Base-by-base conservation (phyloP, 1,284 basidiomycete species). In the Malassezia brasiliensis region DNA sequence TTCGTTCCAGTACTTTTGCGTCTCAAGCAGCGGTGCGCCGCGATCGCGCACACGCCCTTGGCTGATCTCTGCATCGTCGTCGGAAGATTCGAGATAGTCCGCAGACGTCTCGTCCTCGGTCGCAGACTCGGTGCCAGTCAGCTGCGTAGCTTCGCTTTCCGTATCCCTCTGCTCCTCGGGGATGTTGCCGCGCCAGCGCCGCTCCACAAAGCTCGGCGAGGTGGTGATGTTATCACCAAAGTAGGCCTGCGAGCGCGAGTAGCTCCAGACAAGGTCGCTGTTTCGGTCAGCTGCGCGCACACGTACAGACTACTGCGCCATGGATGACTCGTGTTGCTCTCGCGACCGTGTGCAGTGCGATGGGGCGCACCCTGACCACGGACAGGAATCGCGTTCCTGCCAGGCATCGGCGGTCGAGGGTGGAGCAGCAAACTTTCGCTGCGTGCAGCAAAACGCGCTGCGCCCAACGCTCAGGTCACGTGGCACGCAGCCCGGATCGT, bases 181-280 rank as follows among this genome's bases (percentile, higher is more conserved):
- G 6, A 45, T 19, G 17, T 36, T 37, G 14, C 70, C 68, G 19
- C 65, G 59, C 71, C 71, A 74, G 28, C 59, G 65, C 4, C 64
- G 52, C 17, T 72, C 71, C 12, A 66, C 62, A 47, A 74, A 74
- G 47, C 64, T 67, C 5, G 71, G 71, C 9, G 67, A 70, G 10
- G 69, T 74, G 22, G 66, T 66, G 38, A 74, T 64, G 54, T 74
- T 74, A 60, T 74, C 68, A 32, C 69, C 69, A 50, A 71, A 74
- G 53, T 70, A 74, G 2, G 71, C 71, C 50, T 74, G 71, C 1
- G 71, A 74, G 45, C 71, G 68, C 10, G 71, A 72, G 28, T 74
- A 74, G 22, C 69, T 72, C 66, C 68, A 74, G 12, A 74, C 68
- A 22, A 74, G 64, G 50, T 74, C 71, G 15, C 40, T 42, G 32